Evolutionary conservation across 2,329 filamentous ascomycete genomes (phyloP), one percentile per base, ranked within the genome.

Genomic region (Decorospora gaudefroyi): DNA sequence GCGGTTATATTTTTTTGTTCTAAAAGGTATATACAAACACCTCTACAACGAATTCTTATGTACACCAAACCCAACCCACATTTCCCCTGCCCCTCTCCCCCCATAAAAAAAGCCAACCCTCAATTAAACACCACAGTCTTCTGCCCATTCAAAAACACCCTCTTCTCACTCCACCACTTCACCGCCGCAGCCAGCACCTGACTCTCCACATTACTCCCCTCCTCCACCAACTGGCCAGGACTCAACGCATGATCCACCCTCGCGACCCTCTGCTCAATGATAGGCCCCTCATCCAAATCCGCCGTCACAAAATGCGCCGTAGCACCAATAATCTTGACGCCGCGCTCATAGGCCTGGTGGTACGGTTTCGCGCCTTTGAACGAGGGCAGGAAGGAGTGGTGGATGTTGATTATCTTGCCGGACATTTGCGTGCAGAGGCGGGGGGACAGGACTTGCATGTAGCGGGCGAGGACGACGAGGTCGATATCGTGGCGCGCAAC

Each of bases 291-390:
- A 64, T 93, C 88, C 50, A 93, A 72, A 70, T 92, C 88, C 18
- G 86, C 87, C 1, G 88, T 93, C 55, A 92, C 88, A 59, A 92
- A 92, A 73, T 93, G 88, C 4, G 88, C 88, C 2, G 87, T 90
- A 16, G 88, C 88, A 46, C 88, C 88, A 44, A 91, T 90, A 59
- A 93, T 92, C 80, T 93, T 93, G 55, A 93, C 88, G 48, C 88
- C 88, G 18, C 88, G 82, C 53, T 92, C 88, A 66, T 87, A 91
- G 6, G 88, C 88, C 76, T 93, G 88, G 71, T 92, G 88, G 72
- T 93, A 93, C 3, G 88, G 88, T 73, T 89, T 90, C 19, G 88
- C 88, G 49, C 88, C 88, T 78, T 93, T 93, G 81, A 93, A 93
- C 7, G 81, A 85, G 0, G 88, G 88, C 78, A 93, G 70, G 81